phyloP scores from a whole-genome alignment of 2,329 filamentous ascomycete genomes.

The Trematosphaeria pertusa region DNA sequence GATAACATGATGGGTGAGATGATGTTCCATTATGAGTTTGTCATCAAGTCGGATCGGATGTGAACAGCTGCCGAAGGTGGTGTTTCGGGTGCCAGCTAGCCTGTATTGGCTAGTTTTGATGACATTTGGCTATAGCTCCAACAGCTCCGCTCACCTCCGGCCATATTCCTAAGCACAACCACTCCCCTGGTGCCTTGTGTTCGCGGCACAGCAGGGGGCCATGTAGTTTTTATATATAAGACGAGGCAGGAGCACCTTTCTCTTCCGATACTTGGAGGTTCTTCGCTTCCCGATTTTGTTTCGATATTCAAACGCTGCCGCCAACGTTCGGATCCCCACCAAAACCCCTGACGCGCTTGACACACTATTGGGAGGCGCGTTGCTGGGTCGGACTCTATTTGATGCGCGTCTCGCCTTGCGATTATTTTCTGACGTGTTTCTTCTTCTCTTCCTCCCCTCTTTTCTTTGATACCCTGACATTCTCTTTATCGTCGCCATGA shows the following conservation, averaged over 20 bases:
- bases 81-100: too few species aligned
- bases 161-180: constrained; percentile 13
- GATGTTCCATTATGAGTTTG: too few species aligned
- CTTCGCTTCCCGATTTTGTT: not conserved
- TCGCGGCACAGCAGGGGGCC: not conserved
- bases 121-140: not conserved
- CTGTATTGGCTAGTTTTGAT: not conserved
- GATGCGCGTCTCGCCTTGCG: constrained; percentile 12
- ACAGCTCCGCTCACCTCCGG: constrained; percentile 22
- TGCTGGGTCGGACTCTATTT: constrained; percentile 18
- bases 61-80: not conserved
- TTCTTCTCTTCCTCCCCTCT: constrained; percentile 5
- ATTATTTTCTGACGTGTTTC: constrained; percentile 11
- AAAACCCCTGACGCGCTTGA: constrained; percentile 17
- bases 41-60: not conserved
- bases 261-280: not conserved
- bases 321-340: constrained; percentile 30
- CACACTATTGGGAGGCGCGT: constrained; percentile 7
- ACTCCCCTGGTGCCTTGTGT: not conserved
- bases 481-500: constrained; percentile 40
- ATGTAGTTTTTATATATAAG: not conserved
- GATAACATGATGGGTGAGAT: too few species aligned
- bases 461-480: too few species aligned
- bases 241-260: too few species aligned
- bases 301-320: too few species aligned